Percentiles rank a stretch among this genome's conserved stretches.
Evolutionary conservation across 2,329 filamentous ascomycete species (phyloP).

Genomic region (Cercospora berteroae): DNA sequence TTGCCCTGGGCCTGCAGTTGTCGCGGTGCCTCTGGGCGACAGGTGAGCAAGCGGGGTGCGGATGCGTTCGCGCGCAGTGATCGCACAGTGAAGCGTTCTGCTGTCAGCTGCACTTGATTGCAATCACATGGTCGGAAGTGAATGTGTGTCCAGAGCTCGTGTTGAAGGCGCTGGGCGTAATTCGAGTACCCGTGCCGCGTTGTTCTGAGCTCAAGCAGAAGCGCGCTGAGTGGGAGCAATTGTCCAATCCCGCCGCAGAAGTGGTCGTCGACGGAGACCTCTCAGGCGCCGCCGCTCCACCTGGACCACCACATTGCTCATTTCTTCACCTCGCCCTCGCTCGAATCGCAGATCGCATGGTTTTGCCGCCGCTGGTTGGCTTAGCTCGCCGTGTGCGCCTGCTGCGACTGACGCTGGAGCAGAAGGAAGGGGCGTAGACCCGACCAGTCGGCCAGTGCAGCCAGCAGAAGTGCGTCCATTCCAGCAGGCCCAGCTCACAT

Average conservation of each 20-base stretch:
- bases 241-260: not conserved
- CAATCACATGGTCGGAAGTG: not conserved
- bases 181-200: not conserved
- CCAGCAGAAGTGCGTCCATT: not conserved
- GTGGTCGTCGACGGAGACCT: not conserved
- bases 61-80: not conserved
- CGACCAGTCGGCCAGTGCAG: not conserved
- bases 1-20: not conserved
- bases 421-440: not conserved
- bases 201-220: not conserved
- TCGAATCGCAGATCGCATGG: not conserved
- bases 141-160: not conserved
- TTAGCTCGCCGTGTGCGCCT: not conserved
- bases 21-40: not conserved
- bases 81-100: not conserved
- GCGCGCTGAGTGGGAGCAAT: not conserved
- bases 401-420: not conserved
- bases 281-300: not conserved
- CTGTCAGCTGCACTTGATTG: not conserved
- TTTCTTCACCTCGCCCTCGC: not conserved
- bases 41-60: not conserved
- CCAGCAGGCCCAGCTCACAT: not conserved
- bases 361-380: not conserved
- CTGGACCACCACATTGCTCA: not conserved
- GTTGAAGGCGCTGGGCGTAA: not conserved